A percentile compares a stretch with the other conserved stretches of the same genome.
Conservation (phyloP, 192 early-diverging fungal genomes). For the Chytriomyces confervae region DNA sequence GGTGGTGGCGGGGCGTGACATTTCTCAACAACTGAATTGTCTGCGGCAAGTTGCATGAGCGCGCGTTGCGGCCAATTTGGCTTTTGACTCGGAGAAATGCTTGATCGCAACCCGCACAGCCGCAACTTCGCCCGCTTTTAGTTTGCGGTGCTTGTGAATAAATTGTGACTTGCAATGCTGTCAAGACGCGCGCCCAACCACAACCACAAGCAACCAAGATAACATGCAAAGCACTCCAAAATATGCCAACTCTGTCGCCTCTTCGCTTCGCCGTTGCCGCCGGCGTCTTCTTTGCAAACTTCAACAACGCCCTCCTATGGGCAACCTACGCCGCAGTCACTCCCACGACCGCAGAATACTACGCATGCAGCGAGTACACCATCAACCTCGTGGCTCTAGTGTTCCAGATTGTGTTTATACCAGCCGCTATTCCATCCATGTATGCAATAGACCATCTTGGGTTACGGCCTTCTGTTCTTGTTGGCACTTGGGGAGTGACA, state of each 20-base stretch:
- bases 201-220: too few relatives aligned
- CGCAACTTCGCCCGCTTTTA: too few relatives aligned
- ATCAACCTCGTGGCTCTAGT: constrained; percentile 29
- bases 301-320: constrained; percentile 29
- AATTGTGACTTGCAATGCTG: too few relatives aligned
- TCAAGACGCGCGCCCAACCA: too few relatives aligned
- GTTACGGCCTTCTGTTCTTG: constrained; percentile 3
- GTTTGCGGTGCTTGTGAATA: too few relatives aligned
- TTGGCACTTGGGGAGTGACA: constrained; percentile 23
- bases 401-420: constrained; percentile 27
- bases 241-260: not conserved
- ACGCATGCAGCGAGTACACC: constrained; percentile 8
- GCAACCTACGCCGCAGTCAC: constrained; percentile 31
- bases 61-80: too few relatives aligned
- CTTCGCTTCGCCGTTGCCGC: constrained; percentile 23
- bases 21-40: too few relatives aligned
- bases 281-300: constrained; percentile 32
- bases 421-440: constrained; percentile 9
- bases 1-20: too few relatives aligned
- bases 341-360: constrained; percentile 19
- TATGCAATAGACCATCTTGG: constrained; percentile 18
- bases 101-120: too few relatives aligned
- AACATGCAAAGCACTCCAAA: too few relatives aligned
- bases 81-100: too few relatives aligned
- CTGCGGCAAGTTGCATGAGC: too few relatives aligned